phyloP scores from a whole-genome alignment of 257 asterid species.

The Scutellaria baicalensis region DNA sequence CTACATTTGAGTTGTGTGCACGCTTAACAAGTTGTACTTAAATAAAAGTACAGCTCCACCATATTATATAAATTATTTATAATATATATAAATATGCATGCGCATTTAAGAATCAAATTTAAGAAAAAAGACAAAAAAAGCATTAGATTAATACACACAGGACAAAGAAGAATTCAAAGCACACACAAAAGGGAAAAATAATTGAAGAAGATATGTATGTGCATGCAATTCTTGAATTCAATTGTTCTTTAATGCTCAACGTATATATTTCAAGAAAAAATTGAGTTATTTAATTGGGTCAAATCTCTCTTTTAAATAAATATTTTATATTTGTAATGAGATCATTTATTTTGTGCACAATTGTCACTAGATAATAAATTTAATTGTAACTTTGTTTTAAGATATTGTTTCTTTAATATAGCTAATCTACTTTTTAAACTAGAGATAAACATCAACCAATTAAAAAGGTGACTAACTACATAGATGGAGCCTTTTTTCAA shows the following conservation, averaged over 20 bases:
- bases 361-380: not conserved
- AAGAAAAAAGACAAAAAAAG: not conserved
- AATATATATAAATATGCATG: constrained; percentile 2
- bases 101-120: constrained; percentile 6
- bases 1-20: constrained; percentile 5
- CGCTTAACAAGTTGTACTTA: constrained; percentile 1
- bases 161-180: not conserved
- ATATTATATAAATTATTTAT: not conserved
- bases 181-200: not conserved
- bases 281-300: no score
- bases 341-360: not conserved
- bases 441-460: not conserved
- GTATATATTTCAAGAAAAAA: no score
- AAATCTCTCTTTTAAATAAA: no score
- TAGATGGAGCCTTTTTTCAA: not conserved
- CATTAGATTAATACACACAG: not conserved
- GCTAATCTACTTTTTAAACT: not conserved
- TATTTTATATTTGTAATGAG: no score
- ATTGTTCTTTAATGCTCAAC: not conserved
- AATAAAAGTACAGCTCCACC: constrained; percentile 4
- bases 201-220: not conserved
- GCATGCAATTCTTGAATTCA: constrained; percentile 17
- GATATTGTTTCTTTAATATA: not conserved
- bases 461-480: not conserved
- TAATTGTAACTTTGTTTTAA: not conserved